Percentiles rank a stretch among this genome's conserved stretches.
These are phyloP conservation scores for Penicillium glabrum DNA, from an alignment of 2,329 filamentous ascomycete genomes.

Conservation along the genomic window DNA sequence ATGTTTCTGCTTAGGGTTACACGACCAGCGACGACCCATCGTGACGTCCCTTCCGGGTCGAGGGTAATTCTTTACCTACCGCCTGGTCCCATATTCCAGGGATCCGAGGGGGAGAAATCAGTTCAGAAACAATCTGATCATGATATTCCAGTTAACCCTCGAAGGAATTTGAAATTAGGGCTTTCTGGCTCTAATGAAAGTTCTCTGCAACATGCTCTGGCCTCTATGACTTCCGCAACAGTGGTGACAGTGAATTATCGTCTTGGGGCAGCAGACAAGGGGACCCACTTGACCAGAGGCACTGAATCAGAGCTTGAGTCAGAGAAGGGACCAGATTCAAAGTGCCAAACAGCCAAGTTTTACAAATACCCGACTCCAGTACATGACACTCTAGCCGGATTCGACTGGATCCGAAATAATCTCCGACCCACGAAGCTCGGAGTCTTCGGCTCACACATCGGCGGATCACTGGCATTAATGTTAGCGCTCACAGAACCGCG, in stretches of 20 bases:
- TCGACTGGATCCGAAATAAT: conserved; percentile 39
- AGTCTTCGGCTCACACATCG: conserved; percentile 37
- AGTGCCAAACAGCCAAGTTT: neutral
- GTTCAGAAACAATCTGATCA: neutral
- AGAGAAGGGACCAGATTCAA: neutral
- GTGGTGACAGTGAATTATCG: conserved; percentile 45
- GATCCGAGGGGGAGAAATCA: neutral
- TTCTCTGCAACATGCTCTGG: conserved; percentile 28
- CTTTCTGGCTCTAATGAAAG: no score
- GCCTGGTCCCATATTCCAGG: conserved; percentile 33
- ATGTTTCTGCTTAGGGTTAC: conserved; percentile 18
- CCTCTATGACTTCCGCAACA: conserved; percentile 32
- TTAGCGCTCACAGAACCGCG: conserved; percentile 42
- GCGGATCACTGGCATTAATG: conserved; percentile 45
- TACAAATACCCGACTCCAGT: conserved; percentile 39
- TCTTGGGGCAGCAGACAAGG: conserved; percentile 22
- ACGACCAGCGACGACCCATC: conserved; percentile 6
- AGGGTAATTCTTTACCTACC: conserved; percentile 41
- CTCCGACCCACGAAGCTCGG: conserved; percentile 31
- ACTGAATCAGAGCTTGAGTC: neutral
- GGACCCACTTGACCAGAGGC: neutral
- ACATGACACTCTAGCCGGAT: conserved; percentile 39
- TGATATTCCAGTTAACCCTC: neutral
- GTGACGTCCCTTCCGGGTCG: conserved; percentile 3
- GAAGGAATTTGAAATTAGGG: neutral